Evolutionary conservation across 163 green algal genomes (phyloP), one percentile per base, ranked within the genome.

Genomic region (Scenedesmus sp.): DNA sequence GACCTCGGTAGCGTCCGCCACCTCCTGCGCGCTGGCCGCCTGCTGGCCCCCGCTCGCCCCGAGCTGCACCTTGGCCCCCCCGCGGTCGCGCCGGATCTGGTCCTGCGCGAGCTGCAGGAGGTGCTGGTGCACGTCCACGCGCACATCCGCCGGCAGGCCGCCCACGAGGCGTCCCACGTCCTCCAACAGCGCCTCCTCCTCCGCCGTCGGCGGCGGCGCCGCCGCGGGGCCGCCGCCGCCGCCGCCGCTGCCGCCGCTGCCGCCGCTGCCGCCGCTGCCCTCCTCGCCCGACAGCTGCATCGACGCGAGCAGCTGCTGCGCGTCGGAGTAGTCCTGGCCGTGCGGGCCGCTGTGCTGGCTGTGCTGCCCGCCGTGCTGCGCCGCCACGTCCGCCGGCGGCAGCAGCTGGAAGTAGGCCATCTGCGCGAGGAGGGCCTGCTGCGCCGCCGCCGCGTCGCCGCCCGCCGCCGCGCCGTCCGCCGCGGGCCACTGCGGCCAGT

Each of bases 71-170:
- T 36, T 78, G 70, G 50, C n/a, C 13, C 17, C 39, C n/a, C 31
- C 31, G 34, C 34, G 33, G 51, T 70, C 56, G 13, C 48, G 31
- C 11, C 47, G 31, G 9, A 80, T 36, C 18, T 70, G 58, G 36
- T 80, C 71, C 44, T 80, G 42, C 0, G 71, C 71, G 11, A 80
- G 71, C 71, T 72, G 71, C 58, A 72, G 36, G 29, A 80, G 71
- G 31, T 80, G 71, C 60, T 80, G 71, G 26, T 80, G 71, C 71
- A 71, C 31, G 42, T 80, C 71, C 39, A 34, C n/a, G 10, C 71
- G 45, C 58, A 80, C 45, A 14, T 48, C 9, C 2, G 20, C 4
- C 44, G 58, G 45, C 44, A 80, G 29, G 4, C 3, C 47, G 31
- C 31, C 42, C 22, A 80, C 67, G 4, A 64, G 42, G 11, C 17